phyloP scores from a whole-genome alignment of 2,329 filamentous ascomycete genomes.

The Fusarium zealandicum region DNA sequence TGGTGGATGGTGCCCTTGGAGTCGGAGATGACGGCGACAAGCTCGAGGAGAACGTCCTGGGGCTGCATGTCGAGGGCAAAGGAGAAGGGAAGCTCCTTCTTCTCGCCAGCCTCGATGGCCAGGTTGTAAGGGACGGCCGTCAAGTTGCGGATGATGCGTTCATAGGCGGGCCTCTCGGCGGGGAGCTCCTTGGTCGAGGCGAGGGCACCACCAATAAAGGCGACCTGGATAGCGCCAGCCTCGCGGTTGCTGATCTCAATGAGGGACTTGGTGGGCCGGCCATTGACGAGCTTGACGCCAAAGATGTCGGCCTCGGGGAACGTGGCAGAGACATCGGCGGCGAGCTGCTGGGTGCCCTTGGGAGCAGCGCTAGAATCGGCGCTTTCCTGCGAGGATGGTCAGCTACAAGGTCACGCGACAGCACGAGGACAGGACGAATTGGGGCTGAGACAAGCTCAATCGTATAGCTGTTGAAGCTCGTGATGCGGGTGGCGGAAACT shows the following conservation, averaged over 20 bases:
- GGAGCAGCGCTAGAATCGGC: slow-evolving; percentile 34
- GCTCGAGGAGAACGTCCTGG: slow-evolving; percentile 81
- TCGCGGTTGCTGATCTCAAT: slow-evolving; percentile 88
- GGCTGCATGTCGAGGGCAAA: slow-evolving; percentile 94
- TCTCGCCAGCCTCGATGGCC: slow-evolving; percentile 76
- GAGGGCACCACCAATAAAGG: slow-evolving; percentile 79
- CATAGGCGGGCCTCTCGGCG: slow-evolving; percentile 52
- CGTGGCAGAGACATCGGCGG: slow-evolving; percentile 69
- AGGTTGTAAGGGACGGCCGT: slow-evolving; percentile 78
- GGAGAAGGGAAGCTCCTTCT: slow-evolving; percentile 78
- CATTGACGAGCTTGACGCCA: slow-evolving; percentile 95
- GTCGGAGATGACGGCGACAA: slow-evolving; percentile 77
- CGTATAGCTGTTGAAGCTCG: slow-evolving; percentile 9
- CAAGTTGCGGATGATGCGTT: slow-evolving; percentile 80
- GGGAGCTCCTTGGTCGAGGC: slow-evolving; percentile 62
- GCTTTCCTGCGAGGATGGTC: slow-evolving; percentile 20
- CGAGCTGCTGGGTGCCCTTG: slow-evolving; percentile 49
- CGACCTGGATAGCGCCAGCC: slow-evolving; percentile 73
- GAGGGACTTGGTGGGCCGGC: slow-evolving; percentile 81
- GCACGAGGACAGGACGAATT: background rate
- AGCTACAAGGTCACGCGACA: background rate
- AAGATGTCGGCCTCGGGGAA: slow-evolving; percentile 82
- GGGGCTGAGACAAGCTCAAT: background rate
- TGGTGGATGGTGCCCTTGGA: slow-evolving; percentile 75
- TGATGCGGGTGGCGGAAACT: slow-evolving; percentile 44